These are phyloP conservation scores for Cryptococcus sp. DNA, from an alignment of 1,284 basidiomycete genomes.

Conservation along the genomic window DNA sequence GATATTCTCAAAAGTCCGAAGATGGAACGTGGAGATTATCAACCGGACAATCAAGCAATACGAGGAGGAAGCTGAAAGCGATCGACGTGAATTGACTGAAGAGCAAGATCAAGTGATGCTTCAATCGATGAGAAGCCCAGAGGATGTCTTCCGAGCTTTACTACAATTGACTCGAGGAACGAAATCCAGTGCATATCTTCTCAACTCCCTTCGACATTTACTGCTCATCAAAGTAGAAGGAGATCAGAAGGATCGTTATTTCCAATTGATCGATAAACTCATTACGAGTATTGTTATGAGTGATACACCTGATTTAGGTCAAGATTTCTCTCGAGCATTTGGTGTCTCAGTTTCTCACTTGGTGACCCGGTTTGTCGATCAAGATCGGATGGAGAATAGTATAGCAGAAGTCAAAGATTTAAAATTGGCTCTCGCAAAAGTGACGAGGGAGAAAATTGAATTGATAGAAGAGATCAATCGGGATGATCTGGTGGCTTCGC, in stretches of 20 bases:
- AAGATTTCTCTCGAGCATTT: slow-evolving; percentile 76
- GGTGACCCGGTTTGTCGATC: slow-evolving; percentile 85
- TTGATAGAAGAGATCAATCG: slow-evolving; percentile 75
- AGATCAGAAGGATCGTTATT: slow-evolving; percentile 76
- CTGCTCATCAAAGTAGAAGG: slow-evolving; percentile 86
- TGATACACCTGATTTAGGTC: slow-evolving; percentile 61
- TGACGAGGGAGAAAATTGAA: slow-evolving; percentile 45
- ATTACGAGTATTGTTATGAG: slow-evolving; percentile 91
- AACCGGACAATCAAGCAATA: slow-evolving; percentile 67
- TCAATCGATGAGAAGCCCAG: slow-evolving; percentile 70
- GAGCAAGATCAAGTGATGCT: slow-evolving; percentile 72
- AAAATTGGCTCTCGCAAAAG: slow-evolving; percentile 55
- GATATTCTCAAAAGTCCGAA: slow-evolving; percentile 67
- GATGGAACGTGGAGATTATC: slow-evolving; percentile 58
- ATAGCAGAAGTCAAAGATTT: slow-evolving; percentile 71
- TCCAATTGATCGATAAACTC: slow-evolving; percentile 88
- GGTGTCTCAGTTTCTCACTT: slow-evolving; percentile 86
- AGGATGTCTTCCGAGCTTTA: slow-evolving; percentile 83
- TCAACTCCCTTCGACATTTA: slow-evolving; percentile 88
- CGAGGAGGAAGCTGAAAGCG: slow-evolving; percentile 65
- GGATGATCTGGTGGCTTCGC: slow-evolving; percentile 75
- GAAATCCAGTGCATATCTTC: slow-evolving; percentile 77
- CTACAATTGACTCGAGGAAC: slow-evolving; percentile 68
- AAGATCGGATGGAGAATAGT: slow-evolving; percentile 74
- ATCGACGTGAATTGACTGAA: slow-evolving; percentile 72